phyloP scores from a whole-genome alignment of 257 asterid species.

The Henckelia pumila region DNA sequence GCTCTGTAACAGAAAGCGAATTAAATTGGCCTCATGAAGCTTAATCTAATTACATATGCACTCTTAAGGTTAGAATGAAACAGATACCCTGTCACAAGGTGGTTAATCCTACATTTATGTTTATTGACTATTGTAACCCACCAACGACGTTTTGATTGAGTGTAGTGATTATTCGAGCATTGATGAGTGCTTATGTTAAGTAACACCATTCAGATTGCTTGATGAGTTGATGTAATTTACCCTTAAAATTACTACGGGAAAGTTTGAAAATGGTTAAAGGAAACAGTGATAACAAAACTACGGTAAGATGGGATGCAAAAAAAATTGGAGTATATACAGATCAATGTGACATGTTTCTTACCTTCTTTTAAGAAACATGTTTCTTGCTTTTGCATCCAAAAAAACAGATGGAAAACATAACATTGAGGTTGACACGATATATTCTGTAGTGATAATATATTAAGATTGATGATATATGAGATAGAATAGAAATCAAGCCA shows the following conservation, averaged over 20 bases:
- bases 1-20: background rate
- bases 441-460: background rate
- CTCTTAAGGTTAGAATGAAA: background rate
- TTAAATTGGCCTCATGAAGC: background rate
- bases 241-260: background rate
- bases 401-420: too few species aligned
- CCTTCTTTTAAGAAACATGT: too few species aligned
- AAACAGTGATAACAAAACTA: too few species aligned
- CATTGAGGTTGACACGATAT: background rate
- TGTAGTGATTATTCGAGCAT: background rate
- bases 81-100: background rate
- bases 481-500: background rate
- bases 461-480: background rate
- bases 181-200: too few species aligned
- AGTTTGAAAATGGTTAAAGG: background rate
- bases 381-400: background rate
- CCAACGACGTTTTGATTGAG: background rate
- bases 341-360: background rate
- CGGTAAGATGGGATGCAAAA: background rate
- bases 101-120: background rate
- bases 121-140: background rate
- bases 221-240: background rate
- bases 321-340: background rate
- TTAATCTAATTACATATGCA: background rate
- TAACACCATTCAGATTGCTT: background rate